Base-by-base conservation (phyloP, 2,329 filamentous ascomycete genomes). In the Colletotrichum salicis region DNA sequence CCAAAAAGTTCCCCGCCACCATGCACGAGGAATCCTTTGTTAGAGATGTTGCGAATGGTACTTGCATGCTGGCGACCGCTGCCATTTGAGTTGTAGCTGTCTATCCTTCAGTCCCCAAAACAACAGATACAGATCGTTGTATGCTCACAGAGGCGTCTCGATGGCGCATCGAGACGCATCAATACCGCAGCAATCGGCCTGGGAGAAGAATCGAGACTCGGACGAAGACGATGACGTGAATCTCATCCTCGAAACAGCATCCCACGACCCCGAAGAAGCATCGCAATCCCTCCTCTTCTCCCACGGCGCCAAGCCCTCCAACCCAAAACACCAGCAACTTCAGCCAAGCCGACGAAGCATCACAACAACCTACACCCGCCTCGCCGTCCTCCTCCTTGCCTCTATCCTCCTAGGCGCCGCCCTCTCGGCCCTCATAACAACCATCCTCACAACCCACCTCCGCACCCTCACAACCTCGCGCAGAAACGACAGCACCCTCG, bases 401-500 rank as follows among this genome's bases (percentile, higher is more conserved):
- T 27, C 24, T 27, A 3, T 55, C 15, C 33, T 70, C 24, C 12
- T 72, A 48, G 54, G 65, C 12, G 52, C 41, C 7, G 19, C 57
- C 15, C 13, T 52, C 29, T 13, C 52, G 13, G 61, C 64, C 15
- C 22, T 62, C 8, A 45, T 37, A 45, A 15, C 64, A 54, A 1
- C 45, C 4, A 7, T 22, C 11, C 54, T 71, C 58, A 13, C 45
- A 24, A 8, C 56, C 29, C 31, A 10, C 57, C 24, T 19, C 52
- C 64, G n/a, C 51, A 11, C 56, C 48, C 4, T 12, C 31, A 19
- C 29, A 15, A 5, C 69, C 4, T 35, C 58, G 41, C 33, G 63
- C 70, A 59, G 70, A 5, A 72, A 72, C 48, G 70, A 63, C 33
- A 56, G 70, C 48, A 72, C 70, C 59, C 70, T 70, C 59, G 70